Percentiles rank a stretch among this genome's conserved stretches.
These are phyloP conservation scores for Plasmodium berghei DNA, from an alignment of 169 alveolate genomes.

Conservation along the genomic window DNA sequence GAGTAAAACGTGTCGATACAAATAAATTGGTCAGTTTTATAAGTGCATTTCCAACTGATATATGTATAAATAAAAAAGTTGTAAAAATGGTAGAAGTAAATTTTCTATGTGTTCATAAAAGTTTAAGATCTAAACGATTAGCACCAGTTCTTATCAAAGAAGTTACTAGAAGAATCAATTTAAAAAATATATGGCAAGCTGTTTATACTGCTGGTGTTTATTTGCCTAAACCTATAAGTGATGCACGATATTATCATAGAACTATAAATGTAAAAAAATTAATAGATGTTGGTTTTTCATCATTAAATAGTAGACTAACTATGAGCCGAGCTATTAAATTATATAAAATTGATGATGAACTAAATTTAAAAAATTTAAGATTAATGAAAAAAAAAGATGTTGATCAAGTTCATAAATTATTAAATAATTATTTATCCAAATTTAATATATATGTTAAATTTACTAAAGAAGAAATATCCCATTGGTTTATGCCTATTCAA, in stretches of 20 bases:
- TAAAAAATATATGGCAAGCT: constrained; percentile 97
- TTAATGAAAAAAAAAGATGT: constrained; percentile 92
- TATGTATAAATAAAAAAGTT: constrained; percentile 84
- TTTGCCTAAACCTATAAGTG: constrained; percentile 95
- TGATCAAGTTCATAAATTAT: constrained; percentile 85
- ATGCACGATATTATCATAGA: constrained; percentile 92
- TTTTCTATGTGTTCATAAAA: constrained; percentile 98
- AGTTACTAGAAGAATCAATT: constrained; percentile 97
- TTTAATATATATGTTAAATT: constrained; percentile 90
- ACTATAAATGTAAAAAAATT: constrained; percentile 90
- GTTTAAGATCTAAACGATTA: constrained; percentile 95
- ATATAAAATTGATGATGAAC: constrained; percentile 87
- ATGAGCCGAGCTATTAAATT: constrained; percentile 91
- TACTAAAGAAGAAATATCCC: constrained; percentile 92
- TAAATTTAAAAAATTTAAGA: constrained; percentile 85
- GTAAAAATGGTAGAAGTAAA: constrained; percentile 95
- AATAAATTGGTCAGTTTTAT: constrained; percentile 94
- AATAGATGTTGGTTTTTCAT: constrained; percentile 88
- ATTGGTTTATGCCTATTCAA: constrained; percentile 92
- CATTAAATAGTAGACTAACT: constrained; percentile 90
- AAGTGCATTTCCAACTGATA: constrained; percentile 95
- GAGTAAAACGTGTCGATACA: constrained; percentile 90
- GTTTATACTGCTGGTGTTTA: constrained; percentile 98
- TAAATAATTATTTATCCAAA: constrained; percentile 81
- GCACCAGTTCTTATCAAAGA: constrained; percentile 97